Conservation (phyloP, 306 rosid genomes). For the Luffa aegyptiaca region DNA sequence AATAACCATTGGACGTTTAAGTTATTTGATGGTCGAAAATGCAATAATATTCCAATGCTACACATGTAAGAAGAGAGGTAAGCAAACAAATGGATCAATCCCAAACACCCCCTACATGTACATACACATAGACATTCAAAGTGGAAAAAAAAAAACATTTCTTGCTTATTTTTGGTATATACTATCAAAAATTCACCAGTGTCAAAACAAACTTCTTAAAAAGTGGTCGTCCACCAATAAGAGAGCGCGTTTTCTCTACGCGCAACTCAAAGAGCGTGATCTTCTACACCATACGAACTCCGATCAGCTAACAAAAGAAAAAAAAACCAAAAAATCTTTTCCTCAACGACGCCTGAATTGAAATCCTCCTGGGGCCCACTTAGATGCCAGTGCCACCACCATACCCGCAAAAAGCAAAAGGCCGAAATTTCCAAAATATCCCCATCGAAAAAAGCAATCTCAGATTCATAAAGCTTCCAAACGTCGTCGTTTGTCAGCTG, state of each 20-base stretch:
- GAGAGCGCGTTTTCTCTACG: background rate
- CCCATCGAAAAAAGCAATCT: background rate
- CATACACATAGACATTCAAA: no score
- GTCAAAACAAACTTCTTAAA: background rate
- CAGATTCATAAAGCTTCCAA: background rate
- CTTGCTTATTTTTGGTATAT: no score
- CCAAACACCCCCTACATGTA: no score
- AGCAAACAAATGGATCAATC: no score
- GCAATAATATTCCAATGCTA: no score
- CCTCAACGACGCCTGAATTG: background rate
- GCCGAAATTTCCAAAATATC: conserved; percentile 25
- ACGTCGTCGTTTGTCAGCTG: background rate
- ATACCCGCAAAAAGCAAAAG: background rate
- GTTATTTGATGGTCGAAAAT: no score
- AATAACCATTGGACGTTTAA: no score
- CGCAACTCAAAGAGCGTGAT: background rate
- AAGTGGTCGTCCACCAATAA: background rate
- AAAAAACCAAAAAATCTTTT: conserved; percentile 22
- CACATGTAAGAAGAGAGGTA: no score
- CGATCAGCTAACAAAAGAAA: background rate
- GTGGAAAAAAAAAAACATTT: no score
- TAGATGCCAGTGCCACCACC: background rate
- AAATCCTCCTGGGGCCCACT: background rate
- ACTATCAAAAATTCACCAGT: no score
- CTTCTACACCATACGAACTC: background rate